These are phyloP conservation scores for Gossypium longicalyx DNA, from an alignment of 345 rosid genomes.

Conservation along the genomic window DNA sequence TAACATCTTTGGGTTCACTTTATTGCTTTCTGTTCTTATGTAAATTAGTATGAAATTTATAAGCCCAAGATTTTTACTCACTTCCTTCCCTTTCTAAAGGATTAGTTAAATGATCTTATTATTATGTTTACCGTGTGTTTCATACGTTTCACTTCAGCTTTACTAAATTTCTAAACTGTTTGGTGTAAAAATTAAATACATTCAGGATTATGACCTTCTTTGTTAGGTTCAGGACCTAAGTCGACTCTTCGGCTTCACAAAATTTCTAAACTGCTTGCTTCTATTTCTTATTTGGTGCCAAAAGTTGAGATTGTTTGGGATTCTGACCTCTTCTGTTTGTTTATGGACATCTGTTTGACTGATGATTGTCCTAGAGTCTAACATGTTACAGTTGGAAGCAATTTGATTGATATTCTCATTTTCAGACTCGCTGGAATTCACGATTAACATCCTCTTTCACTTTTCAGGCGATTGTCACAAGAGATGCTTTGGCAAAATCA, in stretches of 20 bases:
- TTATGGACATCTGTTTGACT: background rate
- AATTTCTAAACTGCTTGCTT: background rate
- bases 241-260: background rate
- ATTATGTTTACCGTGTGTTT: background rate
- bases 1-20: background rate
- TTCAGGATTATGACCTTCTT: background rate
- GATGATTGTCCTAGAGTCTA: background rate
- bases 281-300: background rate
- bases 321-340: background rate
- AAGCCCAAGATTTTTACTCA: background rate
- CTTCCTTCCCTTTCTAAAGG: background rate
- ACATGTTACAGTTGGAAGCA: background rate
- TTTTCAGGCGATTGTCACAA: conserved; percentile 70
- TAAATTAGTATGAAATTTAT: conserved; percentile 3
- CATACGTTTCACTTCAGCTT: background rate
- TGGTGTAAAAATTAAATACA: background rate
- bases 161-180: background rate
- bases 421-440: background rate
- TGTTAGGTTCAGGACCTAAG: background rate
- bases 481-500: conserved; percentile 97
- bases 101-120: background rate
- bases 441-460: conserved; percentile 12
- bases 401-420: conserved; percentile 7
- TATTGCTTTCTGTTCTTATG: background rate
- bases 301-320: background rate